phyloP scores from a whole-genome alignment of 371 early-diverging fungal species.

The Chytridiales sp. region DNA sequence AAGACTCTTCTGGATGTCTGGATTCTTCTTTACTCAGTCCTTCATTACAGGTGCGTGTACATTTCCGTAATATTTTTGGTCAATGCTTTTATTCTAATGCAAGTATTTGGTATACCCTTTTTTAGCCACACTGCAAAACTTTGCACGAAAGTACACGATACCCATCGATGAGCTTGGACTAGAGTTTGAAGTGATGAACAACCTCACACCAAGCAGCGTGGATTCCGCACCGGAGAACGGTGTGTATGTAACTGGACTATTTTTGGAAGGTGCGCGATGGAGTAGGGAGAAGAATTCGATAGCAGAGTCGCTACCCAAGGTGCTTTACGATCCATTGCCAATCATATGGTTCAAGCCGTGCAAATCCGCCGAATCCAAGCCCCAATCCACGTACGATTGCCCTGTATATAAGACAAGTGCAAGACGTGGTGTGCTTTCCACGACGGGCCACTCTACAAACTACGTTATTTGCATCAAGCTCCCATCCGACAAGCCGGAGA shows the following conservation, averaged over 20 bases:
- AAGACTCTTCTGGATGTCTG: slow-evolving; percentile 58
- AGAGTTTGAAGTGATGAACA: slow-evolving; percentile 46
- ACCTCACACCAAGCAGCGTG: slow-evolving; percentile 13
- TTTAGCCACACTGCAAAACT: slow-evolving; percentile 60
- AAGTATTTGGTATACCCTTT: too few relatives aligned
- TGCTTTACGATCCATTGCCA: slow-evolving; percentile 53
- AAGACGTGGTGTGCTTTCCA: slow-evolving; percentile 55
- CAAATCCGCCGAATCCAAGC: slow-evolving; percentile 26
- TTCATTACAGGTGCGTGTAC: slow-evolving; percentile 60
- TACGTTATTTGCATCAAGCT: slow-evolving; percentile 52
- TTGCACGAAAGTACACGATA: slow-evolving; percentile 52
- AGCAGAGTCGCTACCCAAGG: slow-evolving; percentile 49
- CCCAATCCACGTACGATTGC: slow-evolving; percentile 42
- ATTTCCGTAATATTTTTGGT: not conserved
- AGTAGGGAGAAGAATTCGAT: slow-evolving; percentile 34
- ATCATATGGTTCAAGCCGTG: slow-evolving; percentile 53
- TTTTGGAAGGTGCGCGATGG: slow-evolving; percentile 57
- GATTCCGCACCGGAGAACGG: slow-evolving; percentile 42
- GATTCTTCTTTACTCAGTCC: slow-evolving; percentile 65
- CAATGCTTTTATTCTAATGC: not conserved
- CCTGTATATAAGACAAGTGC: slow-evolving; percentile 62
- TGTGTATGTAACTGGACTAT: slow-evolving; percentile 53
- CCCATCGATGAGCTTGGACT: slow-evolving; percentile 58
- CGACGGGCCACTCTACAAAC: slow-evolving; percentile 60
- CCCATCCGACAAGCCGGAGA: slow-evolving; percentile 44